These are phyloP conservation scores for Mycena capillaripes DNA, from an alignment of 768 basidiomycete genomes.

Conservation along the genomic window DNA sequence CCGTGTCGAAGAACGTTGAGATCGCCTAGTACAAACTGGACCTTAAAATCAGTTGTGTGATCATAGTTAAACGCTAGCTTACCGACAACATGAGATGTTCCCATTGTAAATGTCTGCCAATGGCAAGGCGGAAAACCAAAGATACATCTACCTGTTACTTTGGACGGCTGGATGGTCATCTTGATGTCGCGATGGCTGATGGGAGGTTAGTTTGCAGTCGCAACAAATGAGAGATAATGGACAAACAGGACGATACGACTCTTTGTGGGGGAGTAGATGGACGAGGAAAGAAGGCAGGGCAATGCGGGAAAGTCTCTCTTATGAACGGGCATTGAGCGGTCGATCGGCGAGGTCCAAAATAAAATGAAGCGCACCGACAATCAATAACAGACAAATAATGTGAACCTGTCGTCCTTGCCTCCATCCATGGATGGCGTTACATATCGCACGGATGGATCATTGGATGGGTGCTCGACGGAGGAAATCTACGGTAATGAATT, in stretches of 20 bases:
- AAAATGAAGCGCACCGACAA: neutral
- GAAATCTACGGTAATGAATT: no score
- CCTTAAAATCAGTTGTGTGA: neutral
- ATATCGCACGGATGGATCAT: no score
- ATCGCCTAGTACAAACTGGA: neutral
- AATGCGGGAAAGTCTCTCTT: conserved; percentile 4
- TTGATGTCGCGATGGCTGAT: no score
- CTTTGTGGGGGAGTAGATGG: neutral
- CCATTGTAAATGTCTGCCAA: neutral
- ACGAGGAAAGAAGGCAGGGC: conserved; percentile 1
- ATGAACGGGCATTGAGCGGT: conserved; percentile 4
- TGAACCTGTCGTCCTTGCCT: no score
- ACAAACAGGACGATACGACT: neutral
- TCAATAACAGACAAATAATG: no score
- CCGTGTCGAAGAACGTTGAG: neutral
- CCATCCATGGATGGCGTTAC: no score
- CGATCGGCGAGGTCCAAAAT: neutral
- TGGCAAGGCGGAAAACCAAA: neutral
- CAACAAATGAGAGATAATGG: conserved; percentile 5
- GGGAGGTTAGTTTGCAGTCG: conserved; percentile 9
- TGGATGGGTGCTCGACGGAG: no score
- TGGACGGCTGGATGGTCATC: conserved; percentile 7
- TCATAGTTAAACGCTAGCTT: neutral
- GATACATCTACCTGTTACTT: neutral
- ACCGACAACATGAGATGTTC: neutral